phyloP scores from a whole-genome alignment of 2,329 filamentous ascomycete species.

The Fusarium transvaalense region DNA sequence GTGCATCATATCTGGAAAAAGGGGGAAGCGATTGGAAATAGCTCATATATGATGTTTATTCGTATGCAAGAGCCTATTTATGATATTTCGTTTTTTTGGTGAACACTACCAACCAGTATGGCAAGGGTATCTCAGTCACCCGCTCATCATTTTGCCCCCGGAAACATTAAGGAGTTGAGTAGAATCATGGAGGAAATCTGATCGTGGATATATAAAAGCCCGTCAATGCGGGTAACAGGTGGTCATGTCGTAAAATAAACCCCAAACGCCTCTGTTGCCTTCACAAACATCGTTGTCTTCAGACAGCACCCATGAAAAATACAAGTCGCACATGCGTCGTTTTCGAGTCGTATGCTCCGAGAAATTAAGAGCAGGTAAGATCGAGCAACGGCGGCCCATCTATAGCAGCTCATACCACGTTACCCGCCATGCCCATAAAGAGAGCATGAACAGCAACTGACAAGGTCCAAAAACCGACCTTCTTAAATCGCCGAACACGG shows the following conservation, averaged over 20 bases:
- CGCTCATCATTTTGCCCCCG: constrained; percentile 15
- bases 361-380: neutral
- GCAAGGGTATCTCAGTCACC: constrained; percentile 39
- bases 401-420: constrained; percentile 63
- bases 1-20: neutral
- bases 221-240: constrained; percentile 23
- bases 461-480: constrained; percentile 96
- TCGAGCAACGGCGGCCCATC: constrained; percentile 18
- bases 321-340: constrained; percentile 29
- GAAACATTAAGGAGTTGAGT: constrained; percentile 26
- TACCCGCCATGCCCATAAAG: constrained; percentile 94
- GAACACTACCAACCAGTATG: constrained; percentile 25
- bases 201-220: constrained; percentile 22
- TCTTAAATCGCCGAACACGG: constrained; percentile 87
- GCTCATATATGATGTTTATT: constrained; percentile 32
- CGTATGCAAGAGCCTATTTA: constrained; percentile 17
- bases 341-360: constrained; percentile 16
- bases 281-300: constrained; percentile 24
- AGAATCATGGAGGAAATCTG: constrained; percentile 13
- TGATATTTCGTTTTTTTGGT: constrained; percentile 21
- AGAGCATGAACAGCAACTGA: constrained; percentile 92
- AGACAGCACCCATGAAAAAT: constrained; percentile 22
- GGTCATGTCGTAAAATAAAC: constrained; percentile 14
- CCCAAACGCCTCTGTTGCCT: constrained; percentile 40
- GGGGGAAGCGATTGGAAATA: neutral